Percentiles rank a stretch among this genome's conserved stretches.
These are phyloP conservation scores for Apiotrichum mycotoxinovorans DNA, from an alignment of 1,284 basidiomycete genomes.

Conservation along the genomic window DNA sequence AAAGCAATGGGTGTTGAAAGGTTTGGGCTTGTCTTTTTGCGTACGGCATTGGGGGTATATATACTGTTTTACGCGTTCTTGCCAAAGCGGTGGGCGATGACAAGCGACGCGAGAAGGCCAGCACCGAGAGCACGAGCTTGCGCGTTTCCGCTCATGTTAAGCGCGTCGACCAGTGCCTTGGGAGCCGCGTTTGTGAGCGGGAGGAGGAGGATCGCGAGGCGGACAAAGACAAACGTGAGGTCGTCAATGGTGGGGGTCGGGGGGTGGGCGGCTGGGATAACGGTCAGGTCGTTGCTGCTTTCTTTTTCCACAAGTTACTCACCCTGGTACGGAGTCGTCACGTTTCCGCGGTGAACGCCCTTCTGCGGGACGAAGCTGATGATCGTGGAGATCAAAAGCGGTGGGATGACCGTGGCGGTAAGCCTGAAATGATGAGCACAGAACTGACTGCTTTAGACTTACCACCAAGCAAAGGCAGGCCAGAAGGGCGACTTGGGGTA, in stretches of 20 bases:
- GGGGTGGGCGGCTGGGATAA: slow-evolving; percentile 19
- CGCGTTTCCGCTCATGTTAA: slow-evolving; percentile 40
- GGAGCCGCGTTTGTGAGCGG: slow-evolving; percentile 46
- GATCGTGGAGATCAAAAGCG: slow-evolving; percentile 38
- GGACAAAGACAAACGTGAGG: slow-evolving; percentile 43
- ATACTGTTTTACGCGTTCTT: not conserved
- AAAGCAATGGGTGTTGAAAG: not conserved
- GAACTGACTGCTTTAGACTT: slow-evolving; percentile 6
- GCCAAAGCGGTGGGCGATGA: slow-evolving; percentile 37
- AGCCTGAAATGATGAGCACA: slow-evolving; percentile 27
- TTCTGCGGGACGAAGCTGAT: slow-evolving; percentile 43
- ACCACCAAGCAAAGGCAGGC: slow-evolving; percentile 46
- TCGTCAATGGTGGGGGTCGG: slow-evolving; percentile 39
- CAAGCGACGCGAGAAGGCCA: slow-evolving; percentile 38
- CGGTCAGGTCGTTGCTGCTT: not conserved
- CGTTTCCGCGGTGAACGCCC: slow-evolving; percentile 22
- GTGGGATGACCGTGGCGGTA: slow-evolving; percentile 41
- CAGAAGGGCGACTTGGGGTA: slow-evolving; percentile 26
- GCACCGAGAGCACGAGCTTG: slow-evolving; percentile 44
- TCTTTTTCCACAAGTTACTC: slow-evolving; percentile 2
- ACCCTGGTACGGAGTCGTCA: slow-evolving; percentile 33
- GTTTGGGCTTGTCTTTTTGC: not conserved
- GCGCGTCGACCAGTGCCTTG: slow-evolving; percentile 33
- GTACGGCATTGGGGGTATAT: not conserved
- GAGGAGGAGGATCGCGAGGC: slow-evolving; percentile 41